Base-by-base conservation (phyloP, 1,284 basidiomycete genomes). In the Puccinia coronata region DNA sequence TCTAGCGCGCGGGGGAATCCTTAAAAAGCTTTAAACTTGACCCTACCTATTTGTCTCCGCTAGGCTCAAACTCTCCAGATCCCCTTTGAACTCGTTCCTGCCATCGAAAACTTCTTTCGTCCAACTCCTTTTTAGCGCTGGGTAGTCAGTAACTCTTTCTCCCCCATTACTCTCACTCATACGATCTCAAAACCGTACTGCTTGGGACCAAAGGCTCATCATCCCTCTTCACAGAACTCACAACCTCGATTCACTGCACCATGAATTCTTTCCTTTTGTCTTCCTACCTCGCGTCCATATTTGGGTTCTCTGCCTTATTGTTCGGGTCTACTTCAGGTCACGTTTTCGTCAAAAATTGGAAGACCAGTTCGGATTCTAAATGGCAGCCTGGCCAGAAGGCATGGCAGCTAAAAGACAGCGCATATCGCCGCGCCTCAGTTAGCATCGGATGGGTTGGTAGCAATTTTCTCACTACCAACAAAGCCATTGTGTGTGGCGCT, bases 371-470 rank as follows among this genome's bases (percentile, higher is more conserved):
- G 9, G 23, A 61, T 51, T 41, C 41, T 23, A 47, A 51, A n/a
- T 80, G 67, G 55, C 67, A 72, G 31, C 53, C 69, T 20, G 78
- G 65, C 43, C 78, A 80, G 63, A 80, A 80, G 43, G 65, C 71
- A 51, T 57, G 65, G 28, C 51, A 71, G 25, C 28, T 69, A 8
- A 39, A 51, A n/a, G 53, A 80, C 53, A 72, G 69, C 25, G 78
- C 78, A 47, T 80, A 71, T 51, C 78, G 78, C 36, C 53, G 23
- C 16, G 78, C 78, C 55, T 72, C 78, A 43, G 57, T 47, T 12
- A 72, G 57, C 41, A 80, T 72, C 28, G 78, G 78, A 55, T 80
- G 78, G 78, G 47, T 80, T 23, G 78, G 78, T 25, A 72, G 78
- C 41, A 47, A 80, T 23, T 80, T 72, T 59, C 76, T 78, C 25